These are phyloP conservation scores for Monilinia laxa DNA, from an alignment of 2,329 filamentous ascomycete genomes.

Conservation along the genomic window DNA sequence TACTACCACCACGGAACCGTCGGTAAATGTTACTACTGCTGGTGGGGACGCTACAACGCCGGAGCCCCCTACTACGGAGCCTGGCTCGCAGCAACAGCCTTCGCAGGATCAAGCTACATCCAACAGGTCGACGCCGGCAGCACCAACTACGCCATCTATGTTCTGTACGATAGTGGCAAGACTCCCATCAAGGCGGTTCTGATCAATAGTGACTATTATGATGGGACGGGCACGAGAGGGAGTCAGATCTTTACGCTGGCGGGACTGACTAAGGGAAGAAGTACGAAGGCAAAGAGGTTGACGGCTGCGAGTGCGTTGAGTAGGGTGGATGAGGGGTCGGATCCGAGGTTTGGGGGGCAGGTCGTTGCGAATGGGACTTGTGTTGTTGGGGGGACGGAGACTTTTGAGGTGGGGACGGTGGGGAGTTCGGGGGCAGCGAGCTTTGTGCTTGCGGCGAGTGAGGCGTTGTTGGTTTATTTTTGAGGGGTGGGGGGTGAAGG, in stretches of 20 bases:
- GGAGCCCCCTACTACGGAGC: slow-evolving; percentile 39
- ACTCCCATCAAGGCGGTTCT: slow-evolving; percentile 31
- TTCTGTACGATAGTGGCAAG: slow-evolving; percentile 29
- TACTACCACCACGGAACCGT: slow-evolving; percentile 39
- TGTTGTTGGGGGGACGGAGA: slow-evolving; percentile 44
- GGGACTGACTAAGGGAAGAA: slow-evolving; percentile 25
- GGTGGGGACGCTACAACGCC: slow-evolving; percentile 35
- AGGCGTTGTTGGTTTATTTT: slow-evolving; percentile 51
- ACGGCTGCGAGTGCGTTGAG: slow-evolving; percentile 46
- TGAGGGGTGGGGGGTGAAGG: slow-evolving; percentile 4
- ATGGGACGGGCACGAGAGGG: slow-evolving; percentile 30
- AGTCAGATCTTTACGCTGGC: slow-evolving; percentile 31
- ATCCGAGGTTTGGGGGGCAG: slow-evolving; percentile 48
- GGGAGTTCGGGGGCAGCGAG: slow-evolving; percentile 44
- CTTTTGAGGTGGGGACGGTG: slow-evolving; percentile 40
- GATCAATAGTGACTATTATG: slow-evolving; percentile 37
- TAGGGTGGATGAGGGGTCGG: slow-evolving; percentile 47
- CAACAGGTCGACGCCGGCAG: slow-evolving; percentile 31
- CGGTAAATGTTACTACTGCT: slow-evolving; percentile 40
- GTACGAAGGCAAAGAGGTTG: slow-evolving; percentile 34
- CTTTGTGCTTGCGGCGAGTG: slow-evolving; percentile 47
- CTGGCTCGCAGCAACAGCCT: slow-evolving; percentile 32
- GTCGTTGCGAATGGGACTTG: slow-evolving; percentile 49
- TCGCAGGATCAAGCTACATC: slow-evolving; percentile 35
- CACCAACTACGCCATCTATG: slow-evolving; percentile 32